Conservation (phyloP, 805 yeast genomes). For the Peterozyma toletana region DNA sequence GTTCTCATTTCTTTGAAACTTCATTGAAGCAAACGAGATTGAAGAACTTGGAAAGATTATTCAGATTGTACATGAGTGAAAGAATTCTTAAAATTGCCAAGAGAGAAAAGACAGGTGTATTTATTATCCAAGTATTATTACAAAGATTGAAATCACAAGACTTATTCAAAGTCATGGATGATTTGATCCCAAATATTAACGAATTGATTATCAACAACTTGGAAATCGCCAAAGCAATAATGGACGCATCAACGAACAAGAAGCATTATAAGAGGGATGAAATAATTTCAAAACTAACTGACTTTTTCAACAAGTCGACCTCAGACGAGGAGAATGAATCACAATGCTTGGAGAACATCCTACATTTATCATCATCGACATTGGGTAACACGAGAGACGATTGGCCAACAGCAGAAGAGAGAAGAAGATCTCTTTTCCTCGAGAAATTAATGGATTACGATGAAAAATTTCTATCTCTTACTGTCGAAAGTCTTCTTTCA, state of each 20-base stretch:
- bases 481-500: constrained; percentile 53
- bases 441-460: constrained; percentile 71
- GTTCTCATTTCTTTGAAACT: constrained; percentile 83
- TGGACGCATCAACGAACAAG: constrained; percentile 57
- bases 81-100: constrained; percentile 67
- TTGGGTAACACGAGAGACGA: constrained; percentile 77
- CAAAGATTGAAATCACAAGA: constrained; percentile 57
- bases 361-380: constrained; percentile 62
- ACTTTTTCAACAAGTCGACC: constrained; percentile 27
- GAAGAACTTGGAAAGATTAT: constrained; percentile 66
- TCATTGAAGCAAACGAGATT: constrained; percentile 58
- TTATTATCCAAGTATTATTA: constrained; percentile 66
- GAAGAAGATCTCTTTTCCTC: constrained; percentile 68
- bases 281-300: constrained; percentile 41
- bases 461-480: constrained; percentile 45
- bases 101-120: constrained; percentile 81
- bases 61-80: constrained; percentile 62
- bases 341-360: constrained; percentile 54
- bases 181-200: constrained; percentile 59
- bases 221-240: constrained; percentile 59
- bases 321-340: constrained; percentile 24
- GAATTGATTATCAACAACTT: constrained; percentile 57
- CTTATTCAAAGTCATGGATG: constrained; percentile 48
- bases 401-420: constrained; percentile 89
- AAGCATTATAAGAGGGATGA: constrained; percentile 54